phyloP scores from a whole-genome alignment of 2,329 filamentous ascomycete genomes.

The Hymenoscyphus salicellus region DNA sequence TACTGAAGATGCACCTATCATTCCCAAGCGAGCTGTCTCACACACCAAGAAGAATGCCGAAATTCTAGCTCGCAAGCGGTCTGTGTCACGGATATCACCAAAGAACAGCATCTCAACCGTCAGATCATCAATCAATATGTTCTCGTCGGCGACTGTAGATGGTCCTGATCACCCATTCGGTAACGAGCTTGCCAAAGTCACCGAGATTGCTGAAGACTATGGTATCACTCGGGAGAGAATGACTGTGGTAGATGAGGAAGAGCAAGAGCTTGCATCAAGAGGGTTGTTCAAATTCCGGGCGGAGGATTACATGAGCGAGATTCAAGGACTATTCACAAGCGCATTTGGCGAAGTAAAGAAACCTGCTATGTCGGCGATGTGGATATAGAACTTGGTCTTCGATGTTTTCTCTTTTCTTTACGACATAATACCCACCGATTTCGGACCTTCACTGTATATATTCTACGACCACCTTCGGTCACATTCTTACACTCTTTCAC shows the following conservation, averaged over 20 bases:
- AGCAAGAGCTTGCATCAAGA: constrained; percentile 63
- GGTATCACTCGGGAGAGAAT: constrained; percentile 53
- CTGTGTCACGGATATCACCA: constrained; percentile 56
- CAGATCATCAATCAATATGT: constrained; percentile 47
- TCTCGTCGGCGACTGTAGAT: constrained; percentile 25
- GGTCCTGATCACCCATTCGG: constrained; percentile 71
- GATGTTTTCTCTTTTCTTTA: constrained; percentile 9
- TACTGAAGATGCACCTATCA: constrained; percentile 52
- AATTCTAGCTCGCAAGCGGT: constrained; percentile 66
- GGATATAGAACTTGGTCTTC: constrained; percentile 33
- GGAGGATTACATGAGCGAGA: constrained; percentile 80
- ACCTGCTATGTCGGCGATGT: constrained; percentile 28
- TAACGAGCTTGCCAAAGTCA: constrained; percentile 84
- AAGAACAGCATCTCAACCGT: constrained; percentile 57
- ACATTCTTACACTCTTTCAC: constrained; percentile 30
- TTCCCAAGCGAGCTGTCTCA: constrained; percentile 76
- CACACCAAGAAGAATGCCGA: constrained; percentile 89
- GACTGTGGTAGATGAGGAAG: constrained; percentile 69
- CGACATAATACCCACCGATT: constrained; percentile 8
- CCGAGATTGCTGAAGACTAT: constrained; percentile 89
- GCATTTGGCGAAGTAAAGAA: constrained; percentile 29
- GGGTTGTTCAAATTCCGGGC: constrained; percentile 73
- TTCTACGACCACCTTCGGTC: constrained; percentile 21
- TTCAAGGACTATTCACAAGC: constrained; percentile 56
- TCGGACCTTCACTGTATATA: constrained; percentile 29